Base-by-base conservation (phyloP, 495 filamentous ascomycete genomes). In the Xylaria scruposa region DNA sequence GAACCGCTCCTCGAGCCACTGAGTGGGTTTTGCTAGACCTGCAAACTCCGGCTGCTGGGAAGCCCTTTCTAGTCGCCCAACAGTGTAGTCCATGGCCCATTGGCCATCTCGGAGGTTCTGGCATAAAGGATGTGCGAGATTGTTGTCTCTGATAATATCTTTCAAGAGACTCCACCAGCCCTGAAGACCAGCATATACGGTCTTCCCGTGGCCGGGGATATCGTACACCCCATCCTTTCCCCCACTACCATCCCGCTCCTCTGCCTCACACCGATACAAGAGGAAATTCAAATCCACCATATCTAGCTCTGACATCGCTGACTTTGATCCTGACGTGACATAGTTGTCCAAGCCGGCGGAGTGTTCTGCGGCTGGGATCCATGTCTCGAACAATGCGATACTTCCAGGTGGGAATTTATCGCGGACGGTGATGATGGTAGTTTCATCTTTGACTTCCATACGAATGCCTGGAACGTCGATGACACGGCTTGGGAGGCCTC, bases 101-200 rank as follows among this genome's bases (percentile, higher is more conserved):
- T 93, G 90, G 2, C 97, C 97, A 59, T 97, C 87, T 19, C 97
- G 90, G 21, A 99, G 87, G 79, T 99, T 93, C 73, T 97, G 90
- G 78, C 95, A 98, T 3, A 99, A 84, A 8, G 97, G 92, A 78
- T 98, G 97, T 8, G 92, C 96, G 10, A 99, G 88, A 79, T 99
- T 86, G 77, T 99, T 99, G 70, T 96, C 90, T 49, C 85, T 87
- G 81, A 98, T 93, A 72, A 98, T 90, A 70, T 92, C 85, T 74
- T 93, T 91, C 51, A 99, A 85, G 8, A 97, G 85, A 79, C 94
- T 98, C 96, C 95, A 98, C 96, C 96, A 99, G 17, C 97, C 97
- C 79, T 99, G 97, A 36, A 99, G 87, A 58, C 97, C 97, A 69
- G 97, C 95, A 80, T 99, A 99, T 21, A 98, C 93, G 53, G 97